phyloP scores from a whole-genome alignment of 2,329 filamentous ascomycete species.

The Pseudonectria buxi region DNA sequence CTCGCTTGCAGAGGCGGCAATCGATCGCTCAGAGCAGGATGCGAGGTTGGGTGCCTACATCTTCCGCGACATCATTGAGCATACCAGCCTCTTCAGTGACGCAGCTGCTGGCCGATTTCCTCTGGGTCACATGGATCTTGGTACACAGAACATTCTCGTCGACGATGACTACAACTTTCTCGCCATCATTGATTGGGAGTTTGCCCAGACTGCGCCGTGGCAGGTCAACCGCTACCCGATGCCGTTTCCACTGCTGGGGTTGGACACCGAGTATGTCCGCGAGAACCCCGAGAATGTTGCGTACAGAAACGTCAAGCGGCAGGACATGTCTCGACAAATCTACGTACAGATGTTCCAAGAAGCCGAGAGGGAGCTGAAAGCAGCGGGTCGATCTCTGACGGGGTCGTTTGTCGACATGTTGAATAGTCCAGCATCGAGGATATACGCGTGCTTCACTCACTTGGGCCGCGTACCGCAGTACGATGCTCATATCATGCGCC shows the following conservation, averaged over 20 bases:
- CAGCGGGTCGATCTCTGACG: background rate
- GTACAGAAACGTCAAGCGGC: conserved; percentile 9
- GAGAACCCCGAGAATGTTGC: conserved; percentile 11
- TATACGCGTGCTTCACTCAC: conserved; percentile 9
- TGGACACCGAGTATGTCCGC: conserved; percentile 10
- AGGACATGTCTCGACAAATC: conserved; percentile 7
- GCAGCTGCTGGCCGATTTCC: conserved; percentile 9
- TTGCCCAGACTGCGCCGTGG: conserved; percentile 25
- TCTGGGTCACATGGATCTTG: conserved; percentile 28
- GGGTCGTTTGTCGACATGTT: conserved; percentile 8
- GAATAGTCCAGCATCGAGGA: conserved; percentile 12
- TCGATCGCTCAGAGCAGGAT: background rate
- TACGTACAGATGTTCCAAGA: conserved; percentile 11
- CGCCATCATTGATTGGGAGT: conserved; percentile 27
- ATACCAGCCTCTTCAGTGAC: conserved; percentile 12
- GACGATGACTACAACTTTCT: conserved; percentile 24
- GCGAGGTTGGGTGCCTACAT: conserved; percentile 8
- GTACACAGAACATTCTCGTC: conserved; percentile 27
- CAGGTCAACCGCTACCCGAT: conserved; percentile 24
- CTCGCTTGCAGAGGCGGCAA: conserved; percentile 12
- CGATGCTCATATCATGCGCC: conserved; percentile 2
- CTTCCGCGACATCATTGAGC: conserved; percentile 18
- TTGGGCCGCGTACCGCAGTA: conserved; percentile 1
- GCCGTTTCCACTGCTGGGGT: conserved; percentile 21
- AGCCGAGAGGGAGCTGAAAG: conserved; percentile 6